Percentiles rank a stretch among this genome's conserved stretches.
Evolutionary conservation across 2,329 filamentous ascomycete species (phyloP).

Genomic region (Eurotiales sp.): DNA sequence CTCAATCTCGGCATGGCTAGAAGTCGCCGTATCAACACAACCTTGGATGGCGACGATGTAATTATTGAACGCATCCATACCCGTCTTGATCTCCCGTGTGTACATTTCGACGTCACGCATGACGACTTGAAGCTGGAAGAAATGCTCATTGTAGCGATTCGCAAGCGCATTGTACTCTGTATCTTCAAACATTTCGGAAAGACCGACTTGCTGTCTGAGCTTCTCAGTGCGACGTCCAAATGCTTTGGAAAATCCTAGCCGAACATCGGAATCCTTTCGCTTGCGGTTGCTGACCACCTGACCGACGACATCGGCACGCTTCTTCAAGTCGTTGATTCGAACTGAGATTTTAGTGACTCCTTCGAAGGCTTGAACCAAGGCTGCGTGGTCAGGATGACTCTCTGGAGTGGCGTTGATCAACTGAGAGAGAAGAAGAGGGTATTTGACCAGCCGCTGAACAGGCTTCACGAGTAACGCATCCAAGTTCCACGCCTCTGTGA

Average conservation of each 20-base stretch:
- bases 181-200: slow-evolving; percentile 70
- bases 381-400: slow-evolving; percentile 76
- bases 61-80: slow-evolving; percentile 75
- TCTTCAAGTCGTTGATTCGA: slow-evolving; percentile 90
- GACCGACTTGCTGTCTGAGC: slow-evolving; percentile 66
- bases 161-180: slow-evolving; percentile 74
- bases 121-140: slow-evolving; percentile 85
- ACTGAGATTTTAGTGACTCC: slow-evolving; percentile 61
- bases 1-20: slow-evolving; percentile 77
- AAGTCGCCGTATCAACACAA: slow-evolving; percentile 66
- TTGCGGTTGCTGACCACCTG: slow-evolving; percentile 80
- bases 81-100: slow-evolving; percentile 72
- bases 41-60: slow-evolving; percentile 79
- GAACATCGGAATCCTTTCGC: slow-evolving; percentile 83
- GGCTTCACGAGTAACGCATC: slow-evolving; percentile 97
- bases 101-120: slow-evolving; percentile 93
- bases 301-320: slow-evolving; percentile 86
- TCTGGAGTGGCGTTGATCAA: slow-evolving; percentile 73
- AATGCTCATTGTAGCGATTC: slow-evolving; percentile 87
- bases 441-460: slow-evolving; percentile 90
- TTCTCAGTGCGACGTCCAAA: slow-evolving; percentile 89
- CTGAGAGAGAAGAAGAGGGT: slow-evolving; percentile 78
- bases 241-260: slow-evolving; percentile 78
- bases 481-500: slow-evolving; percentile 91
- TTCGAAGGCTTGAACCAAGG: slow-evolving; percentile 68